A percentile compares a stretch with the other conserved stretches of the same genome.
phyloP scores from a whole-genome alignment of 2,329 filamentous ascomycete species.

The Diaporthe citriasiana region DNA sequence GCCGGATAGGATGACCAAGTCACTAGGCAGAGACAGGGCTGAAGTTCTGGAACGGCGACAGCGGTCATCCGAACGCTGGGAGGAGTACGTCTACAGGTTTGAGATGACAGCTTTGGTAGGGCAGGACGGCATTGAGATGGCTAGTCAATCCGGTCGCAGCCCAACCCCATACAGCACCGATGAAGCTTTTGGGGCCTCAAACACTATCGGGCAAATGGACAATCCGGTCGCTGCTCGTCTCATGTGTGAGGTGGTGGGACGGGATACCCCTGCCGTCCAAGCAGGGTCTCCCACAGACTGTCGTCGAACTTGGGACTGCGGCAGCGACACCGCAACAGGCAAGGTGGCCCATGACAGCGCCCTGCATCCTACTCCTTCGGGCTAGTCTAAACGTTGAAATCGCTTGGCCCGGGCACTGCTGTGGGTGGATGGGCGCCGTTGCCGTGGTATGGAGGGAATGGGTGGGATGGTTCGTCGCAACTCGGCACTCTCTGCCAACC shows the following conservation, averaged over 20 bases:
- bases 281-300: conserved; percentile 52
- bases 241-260: conserved; percentile 55
- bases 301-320: conserved; percentile 46
- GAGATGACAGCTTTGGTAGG: conserved; percentile 46
- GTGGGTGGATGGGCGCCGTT: neutral
- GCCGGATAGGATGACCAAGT: neutral
- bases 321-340: conserved; percentile 49
- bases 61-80: conserved; percentile 44
- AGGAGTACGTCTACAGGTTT: conserved; percentile 44
- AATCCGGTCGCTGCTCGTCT: conserved; percentile 60
- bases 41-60: conserved; percentile 47
- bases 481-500: conserved; percentile 35
- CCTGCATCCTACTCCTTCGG: conserved; percentile 25
- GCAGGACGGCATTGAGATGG: conserved; percentile 61
- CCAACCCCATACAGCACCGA: conserved; percentile 53
- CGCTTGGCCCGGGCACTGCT: conserved; percentile 32
- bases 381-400: conserved; percentile 38
- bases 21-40: conserved; percentile 22
- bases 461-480: conserved; percentile 39
- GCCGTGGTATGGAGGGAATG: conserved; percentile 14
- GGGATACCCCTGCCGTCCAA: conserved; percentile 51
- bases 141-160: conserved; percentile 64
- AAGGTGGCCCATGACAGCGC: conserved; percentile 46
- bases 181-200: conserved; percentile 54
- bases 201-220: conserved; percentile 51